A percentile compares a stretch with the other conserved stretches of the same genome.
These are phyloP conservation scores for Pleurotus eryngii DNA, from an alignment of 768 basidiomycete species.

Conservation along the genomic window DNA sequence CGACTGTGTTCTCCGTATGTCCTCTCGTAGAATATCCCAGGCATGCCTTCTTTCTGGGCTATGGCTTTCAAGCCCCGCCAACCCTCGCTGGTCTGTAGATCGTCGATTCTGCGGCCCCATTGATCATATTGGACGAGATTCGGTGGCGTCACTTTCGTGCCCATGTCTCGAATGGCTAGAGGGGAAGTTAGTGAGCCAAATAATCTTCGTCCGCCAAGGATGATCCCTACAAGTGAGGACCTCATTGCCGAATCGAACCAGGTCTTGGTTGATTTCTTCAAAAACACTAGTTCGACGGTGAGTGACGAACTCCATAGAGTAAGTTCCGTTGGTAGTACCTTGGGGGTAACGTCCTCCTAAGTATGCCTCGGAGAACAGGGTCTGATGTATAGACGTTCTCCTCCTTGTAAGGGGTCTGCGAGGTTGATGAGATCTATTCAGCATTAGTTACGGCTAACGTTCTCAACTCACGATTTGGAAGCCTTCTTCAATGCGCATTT, in stretches of 20 bases:
- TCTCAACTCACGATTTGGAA: conserved; percentile 49
- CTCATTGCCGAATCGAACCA: conserved; percentile 57
- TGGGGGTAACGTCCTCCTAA: conserved; percentile 54
- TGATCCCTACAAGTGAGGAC: conserved; percentile 44
- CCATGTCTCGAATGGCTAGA: conserved; percentile 53
- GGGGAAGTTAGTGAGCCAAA: neutral
- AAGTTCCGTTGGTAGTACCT: conserved; percentile 22
- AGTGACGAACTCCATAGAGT: too few relatives aligned
- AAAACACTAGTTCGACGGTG: conserved; percentile 30
- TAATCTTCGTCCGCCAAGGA: neutral
- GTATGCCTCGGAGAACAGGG: conserved; percentile 54
- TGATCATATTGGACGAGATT: conserved; percentile 68
- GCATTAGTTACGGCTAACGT: neutral
- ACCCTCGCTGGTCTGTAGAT: conserved; percentile 66
- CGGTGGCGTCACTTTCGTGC: conserved; percentile 44
- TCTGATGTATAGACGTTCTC: conserved; percentile 62
- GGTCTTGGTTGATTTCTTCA: conserved; percentile 54
- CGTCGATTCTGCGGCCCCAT: conserved; percentile 68
- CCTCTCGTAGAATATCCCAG: conserved; percentile 67
- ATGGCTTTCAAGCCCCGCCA: conserved; percentile 68
- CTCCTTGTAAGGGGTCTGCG: conserved; percentile 49
- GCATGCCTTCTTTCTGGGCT: conserved; percentile 60
- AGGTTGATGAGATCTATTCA: neutral
- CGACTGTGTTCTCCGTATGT: conserved; percentile 59
- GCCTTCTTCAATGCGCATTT: conserved; percentile 64